Conservation (phyloP, 2,329 filamentous ascomycete genomes). For the Penicillium sp. region DNA sequence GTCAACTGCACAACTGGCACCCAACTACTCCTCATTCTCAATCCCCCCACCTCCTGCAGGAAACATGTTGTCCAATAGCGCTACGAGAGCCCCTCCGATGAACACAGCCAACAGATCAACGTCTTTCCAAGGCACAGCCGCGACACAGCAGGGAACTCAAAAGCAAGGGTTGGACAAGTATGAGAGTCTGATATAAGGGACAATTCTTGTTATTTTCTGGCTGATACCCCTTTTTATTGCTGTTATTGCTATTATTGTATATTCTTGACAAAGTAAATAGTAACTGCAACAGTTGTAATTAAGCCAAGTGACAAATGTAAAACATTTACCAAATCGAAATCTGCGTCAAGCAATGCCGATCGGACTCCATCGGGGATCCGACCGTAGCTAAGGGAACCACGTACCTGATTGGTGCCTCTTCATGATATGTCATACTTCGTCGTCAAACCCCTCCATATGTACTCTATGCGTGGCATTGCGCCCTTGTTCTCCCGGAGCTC, state of each 20-base stretch:
- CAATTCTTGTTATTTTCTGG: conserved; percentile 7
- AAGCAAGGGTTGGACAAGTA: conserved; percentile 54
- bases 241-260: background rate
- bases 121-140: conserved; percentile 27
- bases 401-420: conserved; percentile 19
- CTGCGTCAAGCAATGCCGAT: background rate
- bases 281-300: background rate
- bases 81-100: conserved; percentile 17
- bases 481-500: conserved; percentile 16
- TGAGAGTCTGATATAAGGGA: conserved; percentile 52
- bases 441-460: conserved; percentile 13
- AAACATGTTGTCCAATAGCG: conserved; percentile 19
- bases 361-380: conserved; percentile 8
- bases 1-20: conserved; percentile 18
- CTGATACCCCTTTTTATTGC: conserved; percentile 10
- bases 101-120: conserved; percentile 16
- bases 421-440: conserved; percentile 20
- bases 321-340: background rate
- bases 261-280: conserved; percentile 3
- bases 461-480: conserved; percentile 23
- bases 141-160: conserved; percentile 24
- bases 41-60: conserved; percentile 43
- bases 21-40: conserved; percentile 39
- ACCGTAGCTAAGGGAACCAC: conserved; percentile 1
- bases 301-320: background rate